Conservation (phyloP, 2,329 filamentous ascomycete species). For the Didymella pinodella region DNA sequence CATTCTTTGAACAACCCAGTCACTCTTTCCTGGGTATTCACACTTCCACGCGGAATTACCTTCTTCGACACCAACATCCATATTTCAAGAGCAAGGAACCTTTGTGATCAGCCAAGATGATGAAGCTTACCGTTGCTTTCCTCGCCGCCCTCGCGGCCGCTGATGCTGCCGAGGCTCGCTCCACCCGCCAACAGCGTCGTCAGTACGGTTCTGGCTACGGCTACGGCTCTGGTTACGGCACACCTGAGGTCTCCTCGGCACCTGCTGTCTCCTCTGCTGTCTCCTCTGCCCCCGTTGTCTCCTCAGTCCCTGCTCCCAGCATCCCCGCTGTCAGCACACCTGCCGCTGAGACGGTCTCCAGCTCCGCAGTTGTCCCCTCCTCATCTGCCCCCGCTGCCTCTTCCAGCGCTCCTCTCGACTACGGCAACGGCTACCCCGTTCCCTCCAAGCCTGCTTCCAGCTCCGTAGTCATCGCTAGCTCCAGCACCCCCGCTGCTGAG, state of each 20-base stretch:
- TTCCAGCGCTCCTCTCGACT: constrained; percentile 14
- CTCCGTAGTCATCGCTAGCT: constrained; percentile 10
- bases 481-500: constrained; percentile 20
- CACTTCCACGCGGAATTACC: constrained; percentile 40
- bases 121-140: constrained; percentile 48
- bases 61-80: constrained; percentile 34
- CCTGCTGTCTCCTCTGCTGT: constrained; percentile 13
- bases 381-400: constrained; percentile 20
- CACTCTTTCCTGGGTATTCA: constrained; percentile 49
- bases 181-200: constrained; percentile 41
- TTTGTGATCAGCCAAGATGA: constrained; percentile 30
- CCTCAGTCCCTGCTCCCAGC: constrained; percentile 14
- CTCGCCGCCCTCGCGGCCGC: constrained; percentile 42
- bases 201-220: constrained; percentile 32
- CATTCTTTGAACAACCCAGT: constrained; percentile 49
- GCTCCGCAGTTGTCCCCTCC: constrained; percentile 6
- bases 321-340: constrained; percentile 20
- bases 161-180: constrained; percentile 33
- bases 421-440: constrained; percentile 17
- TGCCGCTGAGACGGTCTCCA: constrained; percentile 9
- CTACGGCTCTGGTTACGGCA: constrained; percentile 21
- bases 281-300: constrained; percentile 10
- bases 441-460: constrained; percentile 13
- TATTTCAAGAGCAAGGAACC: constrained; percentile 38
- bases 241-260: constrained; percentile 18